Base-by-base conservation (phyloP, 2,329 filamentous ascomycete genomes). In the Fusarium virguliforme region DNA sequence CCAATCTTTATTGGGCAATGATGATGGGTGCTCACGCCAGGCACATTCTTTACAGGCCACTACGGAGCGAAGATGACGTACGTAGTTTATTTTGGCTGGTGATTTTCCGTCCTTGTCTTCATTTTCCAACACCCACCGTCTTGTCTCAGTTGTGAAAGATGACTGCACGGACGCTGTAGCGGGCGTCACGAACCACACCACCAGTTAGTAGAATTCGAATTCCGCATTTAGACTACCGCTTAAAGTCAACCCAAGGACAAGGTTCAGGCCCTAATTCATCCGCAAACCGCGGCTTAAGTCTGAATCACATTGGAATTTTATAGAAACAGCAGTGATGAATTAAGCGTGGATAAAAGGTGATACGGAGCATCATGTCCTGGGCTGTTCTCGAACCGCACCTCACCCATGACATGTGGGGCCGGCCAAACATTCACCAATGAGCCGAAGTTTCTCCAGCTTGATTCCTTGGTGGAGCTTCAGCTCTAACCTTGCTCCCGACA, bases 401-500 rank as follows among this genome's bases (percentile, higher is more conserved):
- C 18, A 18, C 18, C 18, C 18, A 18, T 50, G 30, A 53, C 30
- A 8, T 24, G 48, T 35, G n/a, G 30, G 48, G 48, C 28, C n/a
- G 30, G 6, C 18, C 18, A 18, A 18, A 18, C 4, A 30, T 22
- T 28, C 15, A 12, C 34, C 9, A 60, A 50, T 55, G 43, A 69
- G 59, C 73, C 73, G 73, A 64, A 50, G 73, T 71, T 75, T 65
- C 56, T 53, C 73, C 73, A 40, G 34, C 18, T 50, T 18, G 18
- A 38, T 34, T n/a, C 13, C 40, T 61, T 40, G 38, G 30, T n/a
- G 37, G 26, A 50, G 60, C 48, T 62, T 12, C 56, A 62, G 50
- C 56, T 40, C 30, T 34, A 53, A 58, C 65, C 53, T 28, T 55
- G 37, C 61, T 66, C 41, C 41, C 26, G 10, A 56, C 32, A 46